phyloP scores from a whole-genome alignment of 2,329 filamentous ascomycete genomes.

The Apiospora pterosperma region DNA sequence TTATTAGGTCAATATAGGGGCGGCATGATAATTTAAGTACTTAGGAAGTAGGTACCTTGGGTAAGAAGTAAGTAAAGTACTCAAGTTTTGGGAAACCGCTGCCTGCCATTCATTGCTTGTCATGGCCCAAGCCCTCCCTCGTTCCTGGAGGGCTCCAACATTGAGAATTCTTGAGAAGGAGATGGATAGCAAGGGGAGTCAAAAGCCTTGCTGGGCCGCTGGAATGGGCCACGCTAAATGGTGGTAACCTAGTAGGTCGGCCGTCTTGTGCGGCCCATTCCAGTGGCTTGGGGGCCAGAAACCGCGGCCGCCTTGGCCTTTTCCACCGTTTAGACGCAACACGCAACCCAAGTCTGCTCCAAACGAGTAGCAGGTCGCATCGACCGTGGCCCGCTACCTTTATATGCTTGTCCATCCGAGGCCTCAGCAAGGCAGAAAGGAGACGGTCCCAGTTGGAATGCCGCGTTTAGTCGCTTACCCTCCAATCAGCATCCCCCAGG shows the following conservation, averaged over 20 bases:
- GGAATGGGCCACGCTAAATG: conserved; percentile 18
- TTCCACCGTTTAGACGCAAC: conserved; percentile 16
- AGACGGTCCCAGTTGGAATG: conserved; percentile 9
- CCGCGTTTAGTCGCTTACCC: conserved; percentile 20
- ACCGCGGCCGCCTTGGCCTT: too few relatives aligned
- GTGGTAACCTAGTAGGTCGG: conserved; percentile 20
- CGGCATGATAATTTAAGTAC: too few relatives aligned
- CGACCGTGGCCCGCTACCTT: conserved; percentile 19
- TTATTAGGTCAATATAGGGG: too few relatives aligned
- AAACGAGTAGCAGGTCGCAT: conserved; percentile 17
- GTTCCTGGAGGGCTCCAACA: not conserved
- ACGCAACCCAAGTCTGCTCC: conserved; percentile 8
- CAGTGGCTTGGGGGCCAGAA: conserved; percentile 26
- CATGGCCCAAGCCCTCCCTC: too few relatives aligned
- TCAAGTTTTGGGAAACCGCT: not conserved
- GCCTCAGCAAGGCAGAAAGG: conserved; percentile 20
- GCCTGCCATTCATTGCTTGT: not conserved
- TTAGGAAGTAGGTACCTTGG: too few relatives aligned
- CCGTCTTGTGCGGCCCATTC: conserved; percentile 17
- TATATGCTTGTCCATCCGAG: conserved; percentile 20
- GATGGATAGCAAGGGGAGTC: not conserved
- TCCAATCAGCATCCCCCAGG: conserved; percentile 19
- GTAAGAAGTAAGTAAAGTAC: too few relatives aligned
- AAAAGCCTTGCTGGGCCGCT: conserved; percentile 25
- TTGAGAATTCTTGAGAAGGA: not conserved